Evolutionary conservation across 1,284 basidiomycete genomes (phyloP), one percentile per base, ranked within the genome.

Genomic region (Clitocybe nebularis): DNA sequence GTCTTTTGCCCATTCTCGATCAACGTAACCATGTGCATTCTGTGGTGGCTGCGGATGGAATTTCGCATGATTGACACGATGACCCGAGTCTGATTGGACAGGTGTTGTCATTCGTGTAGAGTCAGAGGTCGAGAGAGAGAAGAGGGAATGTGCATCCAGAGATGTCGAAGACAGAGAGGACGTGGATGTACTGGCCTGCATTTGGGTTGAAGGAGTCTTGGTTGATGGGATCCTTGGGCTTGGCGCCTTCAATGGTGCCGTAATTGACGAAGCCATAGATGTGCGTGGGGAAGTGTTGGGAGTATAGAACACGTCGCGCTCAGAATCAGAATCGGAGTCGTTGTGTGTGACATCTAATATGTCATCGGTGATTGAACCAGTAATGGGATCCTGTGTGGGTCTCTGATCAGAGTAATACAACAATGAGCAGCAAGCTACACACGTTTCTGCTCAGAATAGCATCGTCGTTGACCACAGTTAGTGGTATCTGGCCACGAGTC

Each of bases 1-100:
- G 46, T 84, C 81, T 53, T 71, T 77, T 9, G 78, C 72, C 78
- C 77, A 81, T 48, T 78, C 74, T 37, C 76, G 70, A 49, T 76
- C 71, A 46, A 48, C 69, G 67, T 44, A 67, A 60, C 47, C 58
- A 48, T 56, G 61, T 45, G 39, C 33, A 19, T 46, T 48, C 35
- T 50, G 43, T 16, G 54, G 45, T 36, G 48, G 43, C 35, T 44
- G 42, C 46, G 38, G 50, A 36, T 22, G 36, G 24, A 46, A 34
- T 49, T 52, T 53, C 22, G 23, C 46, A 33, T 50, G 52, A 24
- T 42, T 47, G 23, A 49, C 46, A 21, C 26, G 21, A 32, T 50
- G 46, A 30, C 51, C 53, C 14, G 45, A 45, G 6, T 57, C 60
- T 23, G 59, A 64, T n/a, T 52, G 55, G 14, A 60, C 45, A 11